phyloP scores from a whole-genome alignment of 164 flowering plant species.

The Vitis cinerea region DNA sequence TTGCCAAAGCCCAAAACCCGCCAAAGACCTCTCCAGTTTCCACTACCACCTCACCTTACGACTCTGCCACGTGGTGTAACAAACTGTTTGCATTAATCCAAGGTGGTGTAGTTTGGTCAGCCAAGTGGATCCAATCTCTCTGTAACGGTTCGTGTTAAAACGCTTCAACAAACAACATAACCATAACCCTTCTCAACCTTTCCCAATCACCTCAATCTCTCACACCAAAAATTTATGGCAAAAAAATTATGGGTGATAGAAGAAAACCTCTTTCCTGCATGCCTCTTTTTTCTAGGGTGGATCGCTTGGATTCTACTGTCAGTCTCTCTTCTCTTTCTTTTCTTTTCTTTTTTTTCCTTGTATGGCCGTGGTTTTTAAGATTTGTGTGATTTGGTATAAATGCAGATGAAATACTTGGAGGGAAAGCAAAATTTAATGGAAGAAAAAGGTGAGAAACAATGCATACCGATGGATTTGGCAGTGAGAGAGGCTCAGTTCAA shows the following conservation, averaged over 20 bases:
- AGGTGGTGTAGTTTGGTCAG: too few species aligned
- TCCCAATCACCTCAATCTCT: too few species aligned
- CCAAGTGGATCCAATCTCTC: too few species aligned
- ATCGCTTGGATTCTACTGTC: constrained; percentile 40
- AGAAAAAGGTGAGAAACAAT: background rate
- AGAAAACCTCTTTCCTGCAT: constrained; percentile 3
- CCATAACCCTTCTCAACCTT: too few species aligned
- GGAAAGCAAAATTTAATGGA: constrained; percentile 12
- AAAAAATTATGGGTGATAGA: constrained; percentile 1
- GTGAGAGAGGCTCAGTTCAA: constrained; percentile 27
- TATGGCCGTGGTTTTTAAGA: too few species aligned
- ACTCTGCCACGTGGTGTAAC: constrained; percentile 14
- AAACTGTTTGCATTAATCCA: background rate
- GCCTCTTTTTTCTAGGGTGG: constrained; percentile 36
- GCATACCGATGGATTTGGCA: constrained; percentile 25
- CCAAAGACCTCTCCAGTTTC: too few species aligned
- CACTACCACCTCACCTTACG: too few species aligned
- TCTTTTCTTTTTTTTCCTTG: background rate
- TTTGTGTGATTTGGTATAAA: background rate
- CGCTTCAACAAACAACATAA: too few species aligned
- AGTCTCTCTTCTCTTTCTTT: constrained; percentile 4
- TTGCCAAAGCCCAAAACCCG: too few species aligned
- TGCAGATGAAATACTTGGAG: constrained; percentile 30
- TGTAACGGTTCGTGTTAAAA: too few species aligned
- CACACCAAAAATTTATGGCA: background rate